Conservation (phyloP, 345 rosid species). For the Bruguiera gymnorhiza region DNA sequence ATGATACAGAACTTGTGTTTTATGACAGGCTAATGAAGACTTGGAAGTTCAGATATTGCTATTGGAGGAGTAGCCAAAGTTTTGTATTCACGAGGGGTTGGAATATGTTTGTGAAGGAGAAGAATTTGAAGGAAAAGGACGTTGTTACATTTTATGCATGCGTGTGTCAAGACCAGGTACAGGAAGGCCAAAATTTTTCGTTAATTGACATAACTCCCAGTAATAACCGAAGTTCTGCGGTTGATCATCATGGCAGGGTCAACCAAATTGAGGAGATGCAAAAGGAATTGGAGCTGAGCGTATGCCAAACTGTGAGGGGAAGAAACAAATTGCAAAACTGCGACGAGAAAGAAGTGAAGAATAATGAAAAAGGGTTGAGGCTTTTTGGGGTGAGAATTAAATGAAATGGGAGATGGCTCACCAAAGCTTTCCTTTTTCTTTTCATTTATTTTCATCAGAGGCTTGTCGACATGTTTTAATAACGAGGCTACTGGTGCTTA, state of each 20-base stretch:
- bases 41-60: constrained; percentile 31
- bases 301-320: constrained; percentile 14
- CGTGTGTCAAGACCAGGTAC: constrained; percentile 6
- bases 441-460: too few species aligned
- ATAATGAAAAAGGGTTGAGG: constrained; percentile 33
- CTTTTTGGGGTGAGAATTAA: constrained; percentile 56
- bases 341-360: constrained; percentile 8
- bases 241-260: not conserved
- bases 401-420: not conserved
- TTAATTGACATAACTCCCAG: constrained; percentile 42
- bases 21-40: constrained; percentile 24
- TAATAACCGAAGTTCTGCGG: constrained; percentile 6
- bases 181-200: constrained; percentile 26
- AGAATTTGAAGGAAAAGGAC: constrained; percentile 24
- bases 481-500: too few species aligned
- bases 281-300: constrained; percentile 30
- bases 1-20: constrained; percentile 21
- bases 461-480: too few species aligned
- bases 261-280: constrained; percentile 20
- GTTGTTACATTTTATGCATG: constrained; percentile 22
- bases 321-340: constrained; percentile 8
- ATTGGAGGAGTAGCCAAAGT: constrained; percentile 33
- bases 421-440: too few species aligned
- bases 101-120: constrained; percentile 32
- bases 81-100: constrained; percentile 33